Evolutionary conservation across 2,329 filamentous ascomycete genomes (phyloP), one percentile per base, ranked within the genome.

Genomic region (Ceratocystis alfenasii): DNA sequence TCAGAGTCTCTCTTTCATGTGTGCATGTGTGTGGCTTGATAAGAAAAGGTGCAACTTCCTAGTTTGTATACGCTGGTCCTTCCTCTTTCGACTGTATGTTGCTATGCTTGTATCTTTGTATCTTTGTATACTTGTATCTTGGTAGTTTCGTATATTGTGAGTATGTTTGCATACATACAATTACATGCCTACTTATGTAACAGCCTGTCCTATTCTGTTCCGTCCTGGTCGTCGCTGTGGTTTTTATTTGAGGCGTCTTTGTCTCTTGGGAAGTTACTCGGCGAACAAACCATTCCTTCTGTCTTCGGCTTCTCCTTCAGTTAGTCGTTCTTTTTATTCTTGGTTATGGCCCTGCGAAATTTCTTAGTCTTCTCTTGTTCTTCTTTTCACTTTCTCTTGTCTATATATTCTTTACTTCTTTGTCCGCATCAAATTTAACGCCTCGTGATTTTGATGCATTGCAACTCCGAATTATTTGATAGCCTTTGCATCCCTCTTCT

Each of bases 391-490:
- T 17, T 17, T 22, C 15, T 57, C 15, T 15, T 3, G 22, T 28
- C 8, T 57, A 12, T 28, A 25, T 57, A 17, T 22, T 22, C 25
- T 59, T 33, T 59, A 8, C 7, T 17, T 6, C 28, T 17, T 33
- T 17, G 25, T 30, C 28, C 45, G 22, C n/a, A 28, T 57, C 53
- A 17, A 15, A 6, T 17, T 59, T 17, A 30, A 59, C 53, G 28
- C 53, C 25, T 59, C 28, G 17, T 33, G 25, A 33, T 33, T 59
- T 50, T 17, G 53, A 33, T 59, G 53, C 53, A 59, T 33, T 17
- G 53, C 25, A 59, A 59, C 53, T 59, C 53, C 53, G 5, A 59
- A 59, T 25, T 59, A 59, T 59, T 59, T 59, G 17, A 59, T 59
- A 59, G 10, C 15, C 28, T 59, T 33, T 59, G 15, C 25, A 59